A percentile compares a stretch with the other conserved stretches of the same genome.
These are phyloP conservation scores for Erysimum cheiri DNA, from an alignment of 441 rosid species.

Conservation along the genomic window DNA sequence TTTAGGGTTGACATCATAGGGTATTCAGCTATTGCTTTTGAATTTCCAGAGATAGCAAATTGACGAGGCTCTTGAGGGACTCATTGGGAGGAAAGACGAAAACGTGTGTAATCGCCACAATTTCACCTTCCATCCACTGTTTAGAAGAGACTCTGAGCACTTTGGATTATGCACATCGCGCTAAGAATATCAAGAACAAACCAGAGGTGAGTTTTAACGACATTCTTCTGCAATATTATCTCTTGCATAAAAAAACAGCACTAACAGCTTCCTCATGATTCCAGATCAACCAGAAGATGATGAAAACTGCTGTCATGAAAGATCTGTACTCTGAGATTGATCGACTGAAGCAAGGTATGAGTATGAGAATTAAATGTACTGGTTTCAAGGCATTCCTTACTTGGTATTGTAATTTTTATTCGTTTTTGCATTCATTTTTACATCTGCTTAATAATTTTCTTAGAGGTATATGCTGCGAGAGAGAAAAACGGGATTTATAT, in stretches of 20 bases:
- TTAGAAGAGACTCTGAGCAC: slow-evolving; percentile 98
- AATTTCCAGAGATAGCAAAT: slow-evolving; percentile 83
- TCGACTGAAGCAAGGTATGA: slow-evolving; percentile 86
- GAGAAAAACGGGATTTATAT: slow-evolving; percentile 98
- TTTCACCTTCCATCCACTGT: slow-evolving; percentile 92
- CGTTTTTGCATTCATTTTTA: neutral
- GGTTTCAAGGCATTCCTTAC: slow-evolving; percentile 28
- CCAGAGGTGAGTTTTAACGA: slow-evolving; percentile 70
- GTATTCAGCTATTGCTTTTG: slow-evolving; percentile 35
- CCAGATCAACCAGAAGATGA: slow-evolving; percentile 99
- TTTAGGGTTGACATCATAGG: neutral
- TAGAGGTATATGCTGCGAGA: slow-evolving; percentile 97
- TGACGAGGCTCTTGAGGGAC: slow-evolving; percentile 94
- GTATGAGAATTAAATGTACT: slow-evolving; percentile 1
- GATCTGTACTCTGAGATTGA: slow-evolving; percentile 94
- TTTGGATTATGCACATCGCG: slow-evolving; percentile 94
- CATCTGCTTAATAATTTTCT: slow-evolving; percentile 14
- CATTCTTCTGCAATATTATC: slow-evolving; percentile 26
- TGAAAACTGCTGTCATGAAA: slow-evolving; percentile 95
- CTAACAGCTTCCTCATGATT: slow-evolving; percentile 36
- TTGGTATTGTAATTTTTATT: slow-evolving; percentile 15
- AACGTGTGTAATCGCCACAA: slow-evolving; percentile 95
- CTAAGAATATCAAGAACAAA: slow-evolving; percentile 97
- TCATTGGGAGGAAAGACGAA: slow-evolving; percentile 98
- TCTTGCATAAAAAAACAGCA: slow-evolving; percentile 9